phyloP scores from a whole-genome alignment of 176 grass and related monocot species.

The Bolboschoenus planiculmis region DNA sequence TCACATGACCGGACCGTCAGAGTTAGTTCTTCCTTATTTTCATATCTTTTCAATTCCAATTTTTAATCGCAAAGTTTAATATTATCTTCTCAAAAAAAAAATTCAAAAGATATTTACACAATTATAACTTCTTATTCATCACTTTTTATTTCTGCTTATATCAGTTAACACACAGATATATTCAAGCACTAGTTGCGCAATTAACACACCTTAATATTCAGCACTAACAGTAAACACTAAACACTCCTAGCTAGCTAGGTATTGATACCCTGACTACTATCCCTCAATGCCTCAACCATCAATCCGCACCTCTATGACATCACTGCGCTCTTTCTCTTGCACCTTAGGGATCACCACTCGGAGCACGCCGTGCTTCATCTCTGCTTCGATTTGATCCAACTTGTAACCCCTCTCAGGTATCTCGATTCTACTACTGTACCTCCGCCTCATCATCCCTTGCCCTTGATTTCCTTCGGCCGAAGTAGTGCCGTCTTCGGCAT shows the following conservation, averaged over 20 bases:
- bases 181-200: neutral
- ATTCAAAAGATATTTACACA: neutral
- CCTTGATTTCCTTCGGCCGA: neutral
- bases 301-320: conserved; percentile 23
- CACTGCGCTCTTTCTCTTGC: conserved; percentile 6
- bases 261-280: neutral
- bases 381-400: conserved; percentile 24
- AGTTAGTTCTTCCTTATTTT: no score
- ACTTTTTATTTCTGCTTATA: neutral
- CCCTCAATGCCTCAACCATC: neutral
- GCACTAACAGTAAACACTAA: neutral
- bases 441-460: neutral
- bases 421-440: conserved; percentile 26
- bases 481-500: neutral
- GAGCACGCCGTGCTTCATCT: conserved; percentile 39
- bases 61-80: no score
- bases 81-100: neutral
- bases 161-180: neutral
- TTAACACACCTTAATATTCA: neutral
- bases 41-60: no score
- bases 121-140: neutral
- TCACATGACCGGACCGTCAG: no score
- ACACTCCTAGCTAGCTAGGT: neutral
- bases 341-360: conserved; percentile 31
- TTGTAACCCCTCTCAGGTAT: conserved; percentile 30